phyloP scores from a whole-genome alignment of 331 rosid species.

The Acacia pycnantha region DNA sequence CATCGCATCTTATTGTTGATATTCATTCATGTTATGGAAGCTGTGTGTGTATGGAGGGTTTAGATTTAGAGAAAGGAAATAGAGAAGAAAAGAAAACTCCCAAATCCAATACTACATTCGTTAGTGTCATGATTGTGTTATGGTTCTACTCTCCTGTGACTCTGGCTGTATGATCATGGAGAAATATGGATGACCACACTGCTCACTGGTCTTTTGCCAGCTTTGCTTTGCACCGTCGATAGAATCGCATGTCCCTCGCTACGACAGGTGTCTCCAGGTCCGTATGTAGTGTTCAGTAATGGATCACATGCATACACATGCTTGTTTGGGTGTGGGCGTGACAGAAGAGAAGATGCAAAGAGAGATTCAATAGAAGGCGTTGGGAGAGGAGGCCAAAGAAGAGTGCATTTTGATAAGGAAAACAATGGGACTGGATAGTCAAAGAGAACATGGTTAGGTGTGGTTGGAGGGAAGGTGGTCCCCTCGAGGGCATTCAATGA shows the following conservation, averaged over 20 bases:
- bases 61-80: conserved; percentile 20
- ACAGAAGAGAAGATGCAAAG: neutral
- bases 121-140: neutral
- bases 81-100: conserved; percentile 14
- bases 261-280: neutral
- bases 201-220: neutral
- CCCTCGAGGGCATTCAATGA: conserved; percentile 33
- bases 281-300: neutral
- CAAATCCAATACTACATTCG: neutral
- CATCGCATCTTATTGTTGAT: neutral
- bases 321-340: neutral
- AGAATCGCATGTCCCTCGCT: neutral
- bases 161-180: conserved; percentile 1
- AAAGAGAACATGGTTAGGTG: conserved; percentile 36
- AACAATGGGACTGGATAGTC: conserved; percentile 24
- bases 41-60: neutral
- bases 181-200: neutral
- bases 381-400: no score
- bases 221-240: neutral
- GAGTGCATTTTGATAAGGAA: no score
- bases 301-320: conserved; percentile 66
- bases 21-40: neutral
- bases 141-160: conserved; percentile 6
- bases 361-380: neutral
- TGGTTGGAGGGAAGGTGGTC: conserved; percentile 40